Conservation (phyloP, 805 yeast genomes). For the Cyberlindnera lachancei region DNA sequence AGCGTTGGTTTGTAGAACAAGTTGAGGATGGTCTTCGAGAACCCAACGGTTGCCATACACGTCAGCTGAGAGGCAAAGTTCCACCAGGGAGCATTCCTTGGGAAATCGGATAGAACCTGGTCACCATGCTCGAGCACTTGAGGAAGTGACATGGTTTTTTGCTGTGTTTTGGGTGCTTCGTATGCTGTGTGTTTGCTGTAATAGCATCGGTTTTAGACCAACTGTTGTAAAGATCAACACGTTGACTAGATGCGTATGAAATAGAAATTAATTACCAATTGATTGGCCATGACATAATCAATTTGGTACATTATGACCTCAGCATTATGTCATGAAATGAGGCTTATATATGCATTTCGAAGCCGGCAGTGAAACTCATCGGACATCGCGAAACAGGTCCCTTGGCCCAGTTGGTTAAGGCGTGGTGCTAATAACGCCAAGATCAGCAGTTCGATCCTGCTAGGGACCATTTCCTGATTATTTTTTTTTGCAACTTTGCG, state of each 20-base stretch:
- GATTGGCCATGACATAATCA: no score
- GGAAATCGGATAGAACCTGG: conserved; percentile 56
- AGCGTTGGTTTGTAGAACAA: conserved; percentile 58
- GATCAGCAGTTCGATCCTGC: conserved; percentile 88
- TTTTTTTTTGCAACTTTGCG: conserved; percentile 1
- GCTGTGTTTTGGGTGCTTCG: background rate
- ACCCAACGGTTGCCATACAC: conserved; percentile 55
- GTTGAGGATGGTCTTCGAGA: conserved; percentile 54
- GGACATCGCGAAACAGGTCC: conserved; percentile 32
- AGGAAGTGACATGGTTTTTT: conserved; percentile 49
- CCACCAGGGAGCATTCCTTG: conserved; percentile 57
- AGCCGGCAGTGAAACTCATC: no score
- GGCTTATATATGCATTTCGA: no score
- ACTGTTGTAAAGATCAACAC: no score
- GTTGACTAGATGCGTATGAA: no score
- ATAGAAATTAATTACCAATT: no score
- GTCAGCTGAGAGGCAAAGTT: conserved; percentile 60
- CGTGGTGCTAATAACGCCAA: conserved; percentile 47
- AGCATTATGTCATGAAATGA: no score
- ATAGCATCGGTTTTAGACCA: no score
- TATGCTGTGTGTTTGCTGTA: background rate
- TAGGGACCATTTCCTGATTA: conserved; percentile 60
- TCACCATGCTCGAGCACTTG: conserved; percentile 69
- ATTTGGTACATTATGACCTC: no score
- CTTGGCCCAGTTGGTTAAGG: conserved; percentile 57